Conservation (phyloP, 768 basidiomycete species). For the Thelephora ganbajun region DNA sequence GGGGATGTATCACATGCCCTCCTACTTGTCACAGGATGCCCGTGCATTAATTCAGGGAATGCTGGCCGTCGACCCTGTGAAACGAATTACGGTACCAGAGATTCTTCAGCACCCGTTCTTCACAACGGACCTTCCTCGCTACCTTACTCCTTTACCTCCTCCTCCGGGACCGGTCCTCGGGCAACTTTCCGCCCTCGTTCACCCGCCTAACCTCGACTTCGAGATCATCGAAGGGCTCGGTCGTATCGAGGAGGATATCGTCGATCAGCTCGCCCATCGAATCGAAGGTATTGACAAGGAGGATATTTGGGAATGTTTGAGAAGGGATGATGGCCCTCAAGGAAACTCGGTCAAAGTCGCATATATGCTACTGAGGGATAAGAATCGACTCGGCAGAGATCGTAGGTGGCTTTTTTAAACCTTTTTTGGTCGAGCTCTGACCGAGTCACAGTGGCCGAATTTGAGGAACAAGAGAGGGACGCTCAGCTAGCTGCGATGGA, state of each 20-base stretch:
- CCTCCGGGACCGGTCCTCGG: conserved; percentile 66
- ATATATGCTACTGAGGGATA: conserved; percentile 86
- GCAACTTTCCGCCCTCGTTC: conserved; percentile 57
- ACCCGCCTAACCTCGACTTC: conserved; percentile 51
- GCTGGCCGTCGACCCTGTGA: conserved; percentile 90
- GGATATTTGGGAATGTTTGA: conserved; percentile 78
- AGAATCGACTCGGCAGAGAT: conserved; percentile 70
- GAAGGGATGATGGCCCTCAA: conserved; percentile 68
- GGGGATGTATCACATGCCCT: conserved; percentile 77
- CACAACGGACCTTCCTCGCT: conserved; percentile 69
- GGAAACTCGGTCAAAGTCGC: conserved; percentile 95
- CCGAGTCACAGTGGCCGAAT: conserved; percentile 41
- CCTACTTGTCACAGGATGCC: conserved; percentile 68
- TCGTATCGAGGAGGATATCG: conserved; percentile 81
- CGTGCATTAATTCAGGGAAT: conserved; percentile 70
- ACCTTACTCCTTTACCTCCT: conserved; percentile 74
- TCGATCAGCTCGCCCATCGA: conserved; percentile 62
- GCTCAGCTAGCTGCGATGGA: conserved; percentile 70
- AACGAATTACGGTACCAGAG: conserved; percentile 86
- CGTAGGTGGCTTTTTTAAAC: conserved; percentile 33
- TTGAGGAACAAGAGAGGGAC: conserved; percentile 78
- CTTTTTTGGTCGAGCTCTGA: background rate
- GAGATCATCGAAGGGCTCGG: conserved; percentile 89
- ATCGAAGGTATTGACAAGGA: conserved; percentile 69
- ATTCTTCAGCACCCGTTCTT: conserved; percentile 90